A percentile compares a stretch with the other conserved stretches of the same genome.
Evolutionary conservation across 441 rosid genomes (phyloP).

Genomic region (Mallotus japonicus): DNA sequence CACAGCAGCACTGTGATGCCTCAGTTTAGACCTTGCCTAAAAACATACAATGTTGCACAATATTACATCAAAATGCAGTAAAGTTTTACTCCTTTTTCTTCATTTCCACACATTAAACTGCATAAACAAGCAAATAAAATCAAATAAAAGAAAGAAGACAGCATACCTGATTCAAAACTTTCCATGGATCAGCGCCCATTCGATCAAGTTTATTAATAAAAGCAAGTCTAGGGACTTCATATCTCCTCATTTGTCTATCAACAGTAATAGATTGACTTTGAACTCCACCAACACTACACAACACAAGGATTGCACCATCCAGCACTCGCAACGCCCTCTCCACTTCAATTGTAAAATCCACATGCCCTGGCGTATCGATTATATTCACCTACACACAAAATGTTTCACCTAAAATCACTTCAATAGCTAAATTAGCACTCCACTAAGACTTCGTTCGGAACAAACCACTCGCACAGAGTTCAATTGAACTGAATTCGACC

Average conservation of each 20-base stretch:
- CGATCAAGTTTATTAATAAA: conserved; percentile 97
- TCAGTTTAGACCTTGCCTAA: conserved; percentile 89
- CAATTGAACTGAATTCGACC: too few relatives aligned
- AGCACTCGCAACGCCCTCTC: conserved; percentile 96
- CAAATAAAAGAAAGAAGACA: not conserved
- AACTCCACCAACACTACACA: conserved; percentile 98
- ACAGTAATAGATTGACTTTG: conserved; percentile 99
- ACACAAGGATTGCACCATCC: conserved; percentile 92
- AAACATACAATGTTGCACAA: conserved; percentile 3
- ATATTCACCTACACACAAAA: conserved; percentile 66
- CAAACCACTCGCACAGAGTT: too few relatives aligned
- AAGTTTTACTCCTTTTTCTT: not conserved
- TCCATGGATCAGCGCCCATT: conserved; percentile 99
- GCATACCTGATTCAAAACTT: conserved; percentile 84
- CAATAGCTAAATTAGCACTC: not conserved
- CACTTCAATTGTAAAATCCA: conserved; percentile 97
- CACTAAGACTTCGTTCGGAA: not conserved
- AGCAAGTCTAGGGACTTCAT: conserved; percentile 86
- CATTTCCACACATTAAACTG: not conserved
- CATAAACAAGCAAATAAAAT: not conserved
- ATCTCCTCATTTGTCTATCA: conserved; percentile 98
- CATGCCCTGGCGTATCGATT: conserved; percentile 96
- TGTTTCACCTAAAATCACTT: not conserved
- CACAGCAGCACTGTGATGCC: conserved; percentile 93
- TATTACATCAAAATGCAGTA: not conserved